These are phyloP conservation scores for Aquilaria malaccensis DNA, from an alignment of 345 rosid genomes.

Conservation along the genomic window DNA sequence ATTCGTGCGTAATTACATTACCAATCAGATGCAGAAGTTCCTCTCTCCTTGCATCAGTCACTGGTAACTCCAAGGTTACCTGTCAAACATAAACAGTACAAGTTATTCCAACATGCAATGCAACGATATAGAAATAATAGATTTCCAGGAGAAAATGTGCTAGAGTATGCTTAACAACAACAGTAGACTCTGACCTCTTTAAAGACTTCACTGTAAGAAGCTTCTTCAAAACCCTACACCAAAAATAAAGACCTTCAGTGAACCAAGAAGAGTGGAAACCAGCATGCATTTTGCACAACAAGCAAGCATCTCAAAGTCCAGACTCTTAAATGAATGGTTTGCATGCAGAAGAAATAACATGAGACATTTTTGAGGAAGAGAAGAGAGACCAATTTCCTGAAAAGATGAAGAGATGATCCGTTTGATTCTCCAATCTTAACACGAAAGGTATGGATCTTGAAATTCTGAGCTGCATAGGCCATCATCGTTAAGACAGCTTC, in stretches of 20 bases:
- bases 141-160: neutral
- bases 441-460: constrained; percentile 53
- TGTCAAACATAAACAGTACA: constrained; percentile 14
- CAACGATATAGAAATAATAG: neutral
- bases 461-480: constrained; percentile 63
- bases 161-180: neutral
- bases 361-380: constrained; percentile 13
- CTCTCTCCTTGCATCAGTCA: constrained; percentile 35
- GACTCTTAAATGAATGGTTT: neutral
- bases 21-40: constrained; percentile 41
- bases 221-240: constrained; percentile 64
- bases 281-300: neutral
- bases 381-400: constrained; percentile 62
- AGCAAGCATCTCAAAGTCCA: neutral
- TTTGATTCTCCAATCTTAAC: constrained; percentile 87
- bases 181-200: constrained; percentile 56
- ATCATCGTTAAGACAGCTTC: constrained; percentile 85
- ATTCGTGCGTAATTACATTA: constrained; percentile 26
- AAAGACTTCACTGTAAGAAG: constrained; percentile 56
- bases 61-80: constrained; percentile 64
- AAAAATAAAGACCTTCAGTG: constrained; percentile 9
- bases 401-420: constrained; percentile 58
- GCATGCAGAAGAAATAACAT: neutral
- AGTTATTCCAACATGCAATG: no score
- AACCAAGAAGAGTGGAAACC: constrained; percentile 4